Evolutionary conservation across 495 filamentous ascomycete species (phyloP).

Genomic region (Hypoxylon rickii): DNA sequence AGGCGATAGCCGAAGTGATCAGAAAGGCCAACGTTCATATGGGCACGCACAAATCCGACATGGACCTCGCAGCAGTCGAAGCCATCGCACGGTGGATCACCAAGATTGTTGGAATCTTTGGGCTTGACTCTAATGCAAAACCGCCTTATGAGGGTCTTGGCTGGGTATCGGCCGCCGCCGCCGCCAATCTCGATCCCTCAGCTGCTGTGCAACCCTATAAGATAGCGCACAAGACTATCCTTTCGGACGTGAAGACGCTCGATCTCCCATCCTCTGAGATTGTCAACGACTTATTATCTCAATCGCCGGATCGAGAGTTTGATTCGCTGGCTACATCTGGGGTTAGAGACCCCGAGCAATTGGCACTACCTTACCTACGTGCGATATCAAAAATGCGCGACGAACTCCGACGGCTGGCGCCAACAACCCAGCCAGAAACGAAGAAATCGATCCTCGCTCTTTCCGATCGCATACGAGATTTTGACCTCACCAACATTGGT

Average conservation of each 20-base stretch:
- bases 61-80: constrained; percentile 59
- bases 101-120: constrained; percentile 79
- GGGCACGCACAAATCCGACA: constrained; percentile 49
- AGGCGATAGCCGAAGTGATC: constrained; percentile 73
- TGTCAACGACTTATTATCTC: constrained; percentile 43
- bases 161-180: constrained; percentile 75
- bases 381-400: constrained; percentile 70
- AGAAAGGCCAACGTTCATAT: constrained; percentile 75
- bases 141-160: constrained; percentile 68
- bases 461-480: constrained; percentile 79
- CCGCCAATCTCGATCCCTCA: constrained; percentile 48
- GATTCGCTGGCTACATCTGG: constrained; percentile 43
- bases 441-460: constrained; percentile 68
- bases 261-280: constrained; percentile 34
- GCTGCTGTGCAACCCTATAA: constrained; percentile 53
- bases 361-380: constrained; percentile 67
- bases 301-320: constrained; percentile 49
- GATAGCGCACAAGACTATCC: constrained; percentile 44
- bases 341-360: constrained; percentile 50
- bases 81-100: constrained; percentile 79
- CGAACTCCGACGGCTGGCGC: constrained; percentile 63
- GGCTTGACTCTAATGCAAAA: constrained; percentile 71
- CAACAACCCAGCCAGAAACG: constrained; percentile 52
- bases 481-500: constrained; percentile 75
- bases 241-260: constrained; percentile 43